These are phyloP conservation scores for Acmispon strigosus DNA, from an alignment of 306 rosid genomes.

Conservation along the genomic window DNA sequence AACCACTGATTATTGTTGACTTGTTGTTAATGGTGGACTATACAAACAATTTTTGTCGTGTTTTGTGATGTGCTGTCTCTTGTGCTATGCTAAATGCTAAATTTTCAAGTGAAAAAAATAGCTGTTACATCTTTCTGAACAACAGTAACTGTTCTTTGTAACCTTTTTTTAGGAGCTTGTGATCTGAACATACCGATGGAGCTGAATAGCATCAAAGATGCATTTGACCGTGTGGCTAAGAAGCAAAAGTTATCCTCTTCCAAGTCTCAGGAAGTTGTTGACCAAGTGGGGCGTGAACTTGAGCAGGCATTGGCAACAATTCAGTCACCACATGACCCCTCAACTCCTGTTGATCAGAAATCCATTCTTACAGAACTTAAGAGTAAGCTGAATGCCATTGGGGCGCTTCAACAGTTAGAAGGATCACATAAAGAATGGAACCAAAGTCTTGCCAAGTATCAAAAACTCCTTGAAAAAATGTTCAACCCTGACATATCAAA, in stretches of 20 bases:
- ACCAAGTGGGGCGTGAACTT: slow-evolving; percentile 62
- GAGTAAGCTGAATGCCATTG: slow-evolving; percentile 47
- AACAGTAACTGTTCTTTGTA: slow-evolving; percentile 13
- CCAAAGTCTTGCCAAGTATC: slow-evolving; percentile 49
- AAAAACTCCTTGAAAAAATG: slow-evolving; percentile 51
- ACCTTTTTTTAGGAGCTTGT: slow-evolving; percentile 39
- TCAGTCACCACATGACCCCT: slow-evolving; percentile 40
- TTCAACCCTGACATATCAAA: slow-evolving; percentile 73
- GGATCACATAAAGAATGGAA: slow-evolving; percentile 66
- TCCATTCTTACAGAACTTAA: slow-evolving; percentile 55
- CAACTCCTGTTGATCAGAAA: slow-evolving; percentile 43
- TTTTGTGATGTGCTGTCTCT: slow-evolving; percentile 7
- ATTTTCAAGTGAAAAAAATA: not conserved
- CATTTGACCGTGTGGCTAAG: slow-evolving; percentile 77
- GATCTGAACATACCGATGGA: slow-evolving; percentile 51
- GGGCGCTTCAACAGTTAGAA: slow-evolving; percentile 52
- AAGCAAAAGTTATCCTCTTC: slow-evolving; percentile 81
- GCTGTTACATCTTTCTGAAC: slow-evolving; percentile 6
- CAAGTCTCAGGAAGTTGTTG: slow-evolving; percentile 67
- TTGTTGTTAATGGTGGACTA: not conserved
- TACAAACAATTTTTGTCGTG: not conserved
- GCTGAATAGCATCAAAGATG: slow-evolving; percentile 67
- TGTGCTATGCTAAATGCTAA: not conserved
- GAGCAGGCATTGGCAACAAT: slow-evolving; percentile 52
- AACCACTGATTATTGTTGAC: not conserved